phyloP scores from a whole-genome alignment of 2,329 filamentous ascomycete species.

The Diaporthe citriasiana region DNA sequence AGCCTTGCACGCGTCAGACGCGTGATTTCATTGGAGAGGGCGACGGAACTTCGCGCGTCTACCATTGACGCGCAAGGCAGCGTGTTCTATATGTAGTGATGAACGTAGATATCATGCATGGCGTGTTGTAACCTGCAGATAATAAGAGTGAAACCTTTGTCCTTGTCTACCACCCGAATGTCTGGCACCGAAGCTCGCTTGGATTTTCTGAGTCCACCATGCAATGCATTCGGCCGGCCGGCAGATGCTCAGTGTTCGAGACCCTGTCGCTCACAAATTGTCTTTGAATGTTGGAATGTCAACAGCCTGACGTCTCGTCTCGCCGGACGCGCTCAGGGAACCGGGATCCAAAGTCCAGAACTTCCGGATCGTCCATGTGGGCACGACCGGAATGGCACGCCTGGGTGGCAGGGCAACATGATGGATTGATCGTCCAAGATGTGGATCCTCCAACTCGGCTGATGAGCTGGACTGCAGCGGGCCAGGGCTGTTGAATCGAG shows the following conservation, averaged over 20 bases:
- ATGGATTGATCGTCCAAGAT: neutral
- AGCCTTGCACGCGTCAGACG: neutral
- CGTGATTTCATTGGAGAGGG: neutral
- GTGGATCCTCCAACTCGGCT: conserved; percentile 4
- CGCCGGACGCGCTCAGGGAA: neutral
- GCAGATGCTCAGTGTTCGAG: neutral
- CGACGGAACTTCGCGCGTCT: neutral
- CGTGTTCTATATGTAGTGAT: neutral
- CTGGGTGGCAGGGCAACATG: neutral
- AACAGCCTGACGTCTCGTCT: conserved; percentile 1
- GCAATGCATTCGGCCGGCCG: neutral
- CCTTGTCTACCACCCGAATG: neutral
- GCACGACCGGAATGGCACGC: neutral
- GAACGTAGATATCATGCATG: neutral
- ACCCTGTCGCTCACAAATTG: neutral
- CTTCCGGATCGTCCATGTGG: neutral
- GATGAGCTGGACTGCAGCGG: conserved; percentile 17
- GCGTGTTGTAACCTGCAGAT: neutral
- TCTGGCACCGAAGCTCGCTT: neutral
- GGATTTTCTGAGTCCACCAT: neutral
- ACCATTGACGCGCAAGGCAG: neutral
- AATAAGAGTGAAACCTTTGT: neutral
- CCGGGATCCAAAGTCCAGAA: conserved; percentile 10
- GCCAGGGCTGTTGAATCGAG: neutral
- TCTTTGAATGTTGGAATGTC: neutral